Percentiles rank a stretch among this genome's conserved stretches.
Evolutionary conservation across 1,284 basidiomycete genomes (phyloP).

Genomic region (Dichomitus squalens): DNA sequence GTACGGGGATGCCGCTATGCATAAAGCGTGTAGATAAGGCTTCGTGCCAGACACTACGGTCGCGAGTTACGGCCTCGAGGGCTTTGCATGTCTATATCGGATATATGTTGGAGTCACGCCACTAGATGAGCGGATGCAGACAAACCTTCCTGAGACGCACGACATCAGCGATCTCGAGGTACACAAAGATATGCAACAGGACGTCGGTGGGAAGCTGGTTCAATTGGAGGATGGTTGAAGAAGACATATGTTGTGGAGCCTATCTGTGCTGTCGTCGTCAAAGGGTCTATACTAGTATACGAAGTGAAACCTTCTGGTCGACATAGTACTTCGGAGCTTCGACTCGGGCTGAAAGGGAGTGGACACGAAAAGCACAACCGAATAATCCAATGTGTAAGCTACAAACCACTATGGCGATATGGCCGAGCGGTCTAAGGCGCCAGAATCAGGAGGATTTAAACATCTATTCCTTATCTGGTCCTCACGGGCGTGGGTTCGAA

Average conservation of each 20-base stretch:
- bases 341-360: too few species aligned
- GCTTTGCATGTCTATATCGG: conserved; percentile 53
- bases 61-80: conserved; percentile 43
- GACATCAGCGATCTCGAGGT: neutral
- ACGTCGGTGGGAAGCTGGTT: neutral
- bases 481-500: conserved; percentile 47
- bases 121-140: too few species aligned
- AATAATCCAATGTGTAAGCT: too few species aligned
- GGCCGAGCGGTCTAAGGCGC: conserved; percentile 28
- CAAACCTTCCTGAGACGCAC: neutral
- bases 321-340: too few species aligned
- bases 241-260: too few species aligned
- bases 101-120: too few species aligned
- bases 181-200: neutral
- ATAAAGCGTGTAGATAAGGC: conserved; percentile 46
- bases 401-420: conserved; percentile 22
- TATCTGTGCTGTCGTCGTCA: too few species aligned
- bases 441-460: conserved; percentile 18
- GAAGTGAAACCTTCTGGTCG: too few species aligned
- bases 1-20: conserved; percentile 49
- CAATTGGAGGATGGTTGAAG: neutral
- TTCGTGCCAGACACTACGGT: conserved; percentile 52
- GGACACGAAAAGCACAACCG: too few species aligned
- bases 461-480: conserved; percentile 33
- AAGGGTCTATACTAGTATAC: too few species aligned